Evolutionary conservation across 1,139 yeast species (phyloP), one percentile per base, ranked within the genome.

Genomic region (Diutina sp.): DNA sequence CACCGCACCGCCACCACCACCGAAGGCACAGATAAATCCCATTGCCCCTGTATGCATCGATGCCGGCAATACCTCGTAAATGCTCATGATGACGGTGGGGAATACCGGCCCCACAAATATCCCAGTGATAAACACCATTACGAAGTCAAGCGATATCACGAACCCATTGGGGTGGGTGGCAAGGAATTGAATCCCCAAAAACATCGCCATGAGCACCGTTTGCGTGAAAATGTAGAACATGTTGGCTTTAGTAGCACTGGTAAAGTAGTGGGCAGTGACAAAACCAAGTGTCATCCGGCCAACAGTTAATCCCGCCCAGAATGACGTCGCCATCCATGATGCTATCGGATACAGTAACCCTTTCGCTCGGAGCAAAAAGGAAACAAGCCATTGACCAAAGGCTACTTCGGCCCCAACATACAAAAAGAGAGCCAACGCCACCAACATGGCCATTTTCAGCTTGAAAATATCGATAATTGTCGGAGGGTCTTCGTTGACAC

Each of bases 71-170:
- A 83, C 72, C 55, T 83, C 81, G 56, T 87, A 69, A 5, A 90
- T 76, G 6, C 87, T 77, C 12, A 87, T 80, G 57, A 87, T 82
- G 0, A 87, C 81, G 9, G 93, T 84, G 0, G 95, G 93, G 69
- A 85, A 89, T 6, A 87, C 72, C 0, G 97, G 96, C 0, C 96
- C 97, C 38, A 86, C 83, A 60, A 80, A 80, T 44, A 82, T 71
- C 0, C 96, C 96, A 51, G 83, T 73, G 11, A 79, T 51, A 55
- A 84, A 82, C 0, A 84, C 81, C 5, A 69, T 60, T 12, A 71
- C 54, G 61, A 71, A 69, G 56, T 76, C 69, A 52, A 74, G 12
- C 0, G 69, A 62, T 14, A 50, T 6, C 32, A 50, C 21, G 6
- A 32, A 16, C 25, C n/a, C 12, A 16, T 50, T 50, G 14, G 44